A percentile compares a stretch with the other conserved stretches of the same genome.
These are phyloP conservation scores for Craterostigma plantagineum DNA, from an alignment of 257 asterid genomes.

Conservation along the genomic window DNA sequence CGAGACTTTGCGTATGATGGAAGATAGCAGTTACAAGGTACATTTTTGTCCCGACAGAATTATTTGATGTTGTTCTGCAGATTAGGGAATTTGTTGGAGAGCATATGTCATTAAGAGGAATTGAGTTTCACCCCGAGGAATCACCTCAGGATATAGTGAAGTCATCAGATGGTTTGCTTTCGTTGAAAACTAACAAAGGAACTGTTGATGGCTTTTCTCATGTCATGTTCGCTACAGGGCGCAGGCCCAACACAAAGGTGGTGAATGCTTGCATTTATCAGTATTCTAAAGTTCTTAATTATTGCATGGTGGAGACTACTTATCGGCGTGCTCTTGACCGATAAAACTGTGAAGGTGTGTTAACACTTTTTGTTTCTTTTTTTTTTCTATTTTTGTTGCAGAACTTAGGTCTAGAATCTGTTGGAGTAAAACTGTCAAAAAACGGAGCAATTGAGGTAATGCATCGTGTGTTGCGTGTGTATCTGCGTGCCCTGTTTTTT, in stretches of 20 bases:
- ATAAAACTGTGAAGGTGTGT: too few relatives aligned
- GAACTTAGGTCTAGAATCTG: slow-evolving; percentile 81
- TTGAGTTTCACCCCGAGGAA: slow-evolving; percentile 79
- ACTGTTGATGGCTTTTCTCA: slow-evolving; percentile 78
- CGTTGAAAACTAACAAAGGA: slow-evolving; percentile 79
- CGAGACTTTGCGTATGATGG: too few relatives aligned
- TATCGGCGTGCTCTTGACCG: too few relatives aligned
- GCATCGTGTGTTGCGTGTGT: not conserved
- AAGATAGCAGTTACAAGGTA: slow-evolving; percentile 7
- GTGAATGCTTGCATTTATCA: too few relatives aligned
- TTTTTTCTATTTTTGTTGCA: slow-evolving; percentile 17
- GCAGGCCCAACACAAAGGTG: slow-evolving; percentile 75
- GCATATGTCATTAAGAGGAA: slow-evolving; percentile 78
- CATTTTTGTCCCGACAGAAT: slow-evolving; percentile 5
- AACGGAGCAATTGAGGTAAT: slow-evolving; percentile 84
- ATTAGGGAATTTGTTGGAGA: slow-evolving; percentile 83
- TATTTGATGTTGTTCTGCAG: slow-evolving; percentile 26
- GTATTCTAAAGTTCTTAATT: not conserved
- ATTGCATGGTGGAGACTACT: too few relatives aligned
- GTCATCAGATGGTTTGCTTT: slow-evolving; percentile 63
- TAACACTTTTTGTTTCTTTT: slow-evolving; percentile 8
- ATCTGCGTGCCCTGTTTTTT: not conserved
- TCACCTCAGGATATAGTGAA: slow-evolving; percentile 63
- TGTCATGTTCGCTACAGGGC: slow-evolving; percentile 94
- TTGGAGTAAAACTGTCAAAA: slow-evolving; percentile 65